Conservation (phyloP, 2,329 filamentous ascomycete species). For the Venturia carpophila region DNA sequence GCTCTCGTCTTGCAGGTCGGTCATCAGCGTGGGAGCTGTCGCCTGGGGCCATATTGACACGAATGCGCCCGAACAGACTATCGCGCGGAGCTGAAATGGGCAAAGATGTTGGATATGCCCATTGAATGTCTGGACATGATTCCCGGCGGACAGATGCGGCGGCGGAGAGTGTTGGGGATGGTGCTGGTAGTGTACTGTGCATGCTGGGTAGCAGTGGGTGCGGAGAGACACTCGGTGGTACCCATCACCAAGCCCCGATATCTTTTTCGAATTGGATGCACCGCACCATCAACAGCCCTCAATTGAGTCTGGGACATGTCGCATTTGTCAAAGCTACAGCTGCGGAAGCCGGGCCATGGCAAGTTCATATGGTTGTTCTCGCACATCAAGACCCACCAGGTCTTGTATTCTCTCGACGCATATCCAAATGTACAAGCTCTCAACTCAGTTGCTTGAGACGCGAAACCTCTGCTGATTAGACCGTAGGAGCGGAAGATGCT, state of each 20-base stretch:
- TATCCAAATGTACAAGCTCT: conserved; percentile 43
- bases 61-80: background rate
- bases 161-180: background rate
- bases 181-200: too few species aligned
- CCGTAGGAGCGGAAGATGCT: conserved; percentile 43
- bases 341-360: conserved; percentile 28
- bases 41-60: conserved; percentile 1
- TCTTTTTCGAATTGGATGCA: background rate
- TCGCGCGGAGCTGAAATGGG: background rate
- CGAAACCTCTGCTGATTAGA: background rate
- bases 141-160: background rate
- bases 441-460: conserved; percentile 11
- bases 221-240: background rate
- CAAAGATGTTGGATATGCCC: background rate
- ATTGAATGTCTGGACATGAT: background rate
- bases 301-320: conserved; percentile 12
- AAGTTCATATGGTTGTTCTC: conserved; percentile 55
- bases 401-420: conserved; percentile 54
- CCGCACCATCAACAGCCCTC: background rate
- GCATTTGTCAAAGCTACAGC: background rate
- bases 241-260: background rate
- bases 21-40: background rate
- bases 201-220: too few species aligned
- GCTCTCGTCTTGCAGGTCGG: conserved; percentile 31
- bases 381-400: conserved; percentile 55